Conservation (phyloP, 495 filamentous ascomycete species). For the Aspergillus kassunensis region DNA sequence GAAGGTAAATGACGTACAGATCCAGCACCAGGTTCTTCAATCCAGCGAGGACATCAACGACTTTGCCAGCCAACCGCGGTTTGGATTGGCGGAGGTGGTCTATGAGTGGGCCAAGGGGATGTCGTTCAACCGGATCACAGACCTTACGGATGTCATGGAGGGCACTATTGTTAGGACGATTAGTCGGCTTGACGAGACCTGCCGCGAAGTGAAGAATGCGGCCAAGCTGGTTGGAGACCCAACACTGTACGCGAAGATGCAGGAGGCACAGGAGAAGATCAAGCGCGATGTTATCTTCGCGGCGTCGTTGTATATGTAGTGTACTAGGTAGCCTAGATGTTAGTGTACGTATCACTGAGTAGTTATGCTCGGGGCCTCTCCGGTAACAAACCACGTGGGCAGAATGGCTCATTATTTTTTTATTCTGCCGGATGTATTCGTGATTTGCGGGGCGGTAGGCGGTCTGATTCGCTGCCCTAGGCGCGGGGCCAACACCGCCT, state of each 20-base stretch:
- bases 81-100: conserved; percentile 93
- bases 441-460: conserved; percentile 23
- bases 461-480: conserved; percentile 44
- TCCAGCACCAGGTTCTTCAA: conserved; percentile 83
- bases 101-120: conserved; percentile 98
- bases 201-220: conserved; percentile 94
- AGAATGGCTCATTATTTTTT: conserved; percentile 7
- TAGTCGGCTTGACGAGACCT: conserved; percentile 89
- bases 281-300: conserved; percentile 92
- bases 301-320: conserved; percentile 77
- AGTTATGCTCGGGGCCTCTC: too few species aligned
- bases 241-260: conserved; percentile 90
- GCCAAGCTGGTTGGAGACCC: conserved; percentile 96
- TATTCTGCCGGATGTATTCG: conserved; percentile 16
- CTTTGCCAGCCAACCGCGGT: conserved; percentile 79
- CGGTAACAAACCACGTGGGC: conserved; percentile 14
- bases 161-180: conserved; percentile 95
- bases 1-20: conserved; percentile 84
- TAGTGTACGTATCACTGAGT: too few species aligned
- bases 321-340: too few species aligned
- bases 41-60: conserved; percentile 86
- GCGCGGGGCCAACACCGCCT: conserved; percentile 33
- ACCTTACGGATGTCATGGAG: conserved; percentile 93
- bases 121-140: conserved; percentile 97
- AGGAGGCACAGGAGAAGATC: conserved; percentile 92